Conservation (phyloP, 2,329 filamentous ascomycete genomes). For the Rugonectria rugulosa region DNA sequence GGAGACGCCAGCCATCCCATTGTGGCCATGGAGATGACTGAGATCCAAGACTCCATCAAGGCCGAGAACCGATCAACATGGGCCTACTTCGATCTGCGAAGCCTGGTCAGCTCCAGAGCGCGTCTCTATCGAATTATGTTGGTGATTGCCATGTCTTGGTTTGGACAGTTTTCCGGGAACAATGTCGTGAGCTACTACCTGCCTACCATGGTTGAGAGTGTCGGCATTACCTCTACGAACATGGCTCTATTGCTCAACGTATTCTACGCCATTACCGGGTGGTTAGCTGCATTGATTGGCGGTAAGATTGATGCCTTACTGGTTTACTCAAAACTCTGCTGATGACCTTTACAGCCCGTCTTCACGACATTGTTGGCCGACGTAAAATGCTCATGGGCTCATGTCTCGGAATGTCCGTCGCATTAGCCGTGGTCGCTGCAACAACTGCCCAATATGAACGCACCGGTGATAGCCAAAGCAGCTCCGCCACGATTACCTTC, state of each 20-base stretch:
- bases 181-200: conserved; percentile 43
- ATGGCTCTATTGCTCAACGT: conserved; percentile 49
- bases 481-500: conserved; percentile 46
- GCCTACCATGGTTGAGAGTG: conserved; percentile 45
- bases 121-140: conserved; percentile 47
- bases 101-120: conserved; percentile 44
- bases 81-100: conserved; percentile 46
- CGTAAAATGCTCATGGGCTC: conserved; percentile 49
- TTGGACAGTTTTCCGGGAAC: conserved; percentile 50
- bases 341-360: conserved; percentile 34
- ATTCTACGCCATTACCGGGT: conserved; percentile 47
- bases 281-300: conserved; percentile 44
- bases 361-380: conserved; percentile 49
- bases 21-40: conserved; percentile 47
- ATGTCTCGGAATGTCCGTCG: conserved; percentile 44
- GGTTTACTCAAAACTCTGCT: not conserved
- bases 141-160: conserved; percentile 49
- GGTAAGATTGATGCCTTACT: not conserved
- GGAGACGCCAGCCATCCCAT: conserved; percentile 61
- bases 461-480: conserved; percentile 41
- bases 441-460: conserved; percentile 44
- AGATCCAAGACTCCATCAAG: conserved; percentile 41
- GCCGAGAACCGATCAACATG: conserved; percentile 41
- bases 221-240: conserved; percentile 46
- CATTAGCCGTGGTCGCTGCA: conserved; percentile 46